Evolutionary conservation across 2,329 filamentous ascomycete genomes (phyloP).

Genomic region (Verticillium zaregamsianum): DNA sequence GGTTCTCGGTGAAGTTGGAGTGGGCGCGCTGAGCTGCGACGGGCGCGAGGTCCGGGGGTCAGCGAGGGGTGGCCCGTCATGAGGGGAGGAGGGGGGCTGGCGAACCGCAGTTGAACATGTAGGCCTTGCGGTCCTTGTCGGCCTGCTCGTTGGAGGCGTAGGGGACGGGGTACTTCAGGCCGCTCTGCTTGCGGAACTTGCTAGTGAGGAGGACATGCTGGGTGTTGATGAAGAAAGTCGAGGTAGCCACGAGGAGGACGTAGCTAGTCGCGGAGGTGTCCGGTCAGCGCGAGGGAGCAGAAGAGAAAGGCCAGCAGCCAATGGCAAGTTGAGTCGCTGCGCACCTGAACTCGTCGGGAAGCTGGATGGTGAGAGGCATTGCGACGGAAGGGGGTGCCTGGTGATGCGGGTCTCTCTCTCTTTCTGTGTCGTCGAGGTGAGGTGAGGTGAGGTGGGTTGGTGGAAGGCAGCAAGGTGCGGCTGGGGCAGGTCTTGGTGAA

Average conservation of each 20-base stretch:
- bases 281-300: background rate
- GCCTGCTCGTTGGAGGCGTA: constrained; percentile 54
- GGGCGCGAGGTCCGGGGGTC: background rate
- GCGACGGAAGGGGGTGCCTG: constrained; percentile 13
- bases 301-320: background rate
- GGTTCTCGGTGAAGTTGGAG: constrained; percentile 60
- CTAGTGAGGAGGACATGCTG: constrained; percentile 46
- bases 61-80: background rate
- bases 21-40: constrained; percentile 54
- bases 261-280: constrained; percentile 40
- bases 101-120: constrained; percentile 59
- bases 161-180: constrained; percentile 51
- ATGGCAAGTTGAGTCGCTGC: constrained; percentile 10
- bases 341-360: constrained; percentile 50
- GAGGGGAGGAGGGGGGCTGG: constrained; percentile 10
- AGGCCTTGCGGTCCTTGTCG: constrained; percentile 49
- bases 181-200: constrained; percentile 45
- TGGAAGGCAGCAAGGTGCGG: background rate
- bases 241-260: constrained; percentile 54
- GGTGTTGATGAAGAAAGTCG: constrained; percentile 54
- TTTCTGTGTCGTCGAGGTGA: too few relatives aligned
- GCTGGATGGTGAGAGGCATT: constrained; percentile 38
- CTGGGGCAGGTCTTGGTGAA: background rate
- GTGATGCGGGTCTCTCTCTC: too few relatives aligned
- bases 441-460: too few relatives aligned